These are phyloP conservation scores for Falciphora oryzae DNA, from an alignment of 2,329 filamentous ascomycete species.

Conservation along the genomic window DNA sequence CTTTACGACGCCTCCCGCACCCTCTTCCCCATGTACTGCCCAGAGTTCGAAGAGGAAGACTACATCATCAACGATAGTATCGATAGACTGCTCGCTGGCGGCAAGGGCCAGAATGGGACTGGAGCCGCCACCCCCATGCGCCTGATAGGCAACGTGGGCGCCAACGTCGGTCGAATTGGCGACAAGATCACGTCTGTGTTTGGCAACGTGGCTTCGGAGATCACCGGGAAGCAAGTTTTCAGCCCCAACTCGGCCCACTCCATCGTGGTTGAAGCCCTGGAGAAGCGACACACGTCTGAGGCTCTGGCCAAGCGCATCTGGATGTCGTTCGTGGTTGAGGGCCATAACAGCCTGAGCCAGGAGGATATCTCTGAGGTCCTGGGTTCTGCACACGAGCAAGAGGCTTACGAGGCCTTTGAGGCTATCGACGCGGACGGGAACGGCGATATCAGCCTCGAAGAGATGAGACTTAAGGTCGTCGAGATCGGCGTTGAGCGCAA, in stretches of 20 bases:
- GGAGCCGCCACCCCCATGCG: slow-evolving; percentile 72
- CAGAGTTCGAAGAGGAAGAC: slow-evolving; percentile 87
- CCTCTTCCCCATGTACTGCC: slow-evolving; percentile 88
- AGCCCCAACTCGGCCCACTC: slow-evolving; percentile 88
- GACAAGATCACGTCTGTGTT: slow-evolving; percentile 92
- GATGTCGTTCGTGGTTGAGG: slow-evolving; percentile 97
- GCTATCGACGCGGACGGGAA: slow-evolving; percentile 83
- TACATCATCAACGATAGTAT: slow-evolving; percentile 84
- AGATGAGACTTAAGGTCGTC: slow-evolving; percentile 79
- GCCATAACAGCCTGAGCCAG: slow-evolving; percentile 67
- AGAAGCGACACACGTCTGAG: slow-evolving; percentile 77
- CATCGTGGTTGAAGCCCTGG: slow-evolving; percentile 80
- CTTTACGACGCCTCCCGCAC: slow-evolving; percentile 86
- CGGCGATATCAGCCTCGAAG: slow-evolving; percentile 89
- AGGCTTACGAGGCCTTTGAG: slow-evolving; percentile 81
- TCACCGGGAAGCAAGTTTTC: slow-evolving; percentile 93
- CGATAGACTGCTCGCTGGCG: slow-evolving; percentile 57
- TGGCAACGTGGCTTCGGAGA: slow-evolving; percentile 88
- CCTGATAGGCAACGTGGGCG: slow-evolving; percentile 57
- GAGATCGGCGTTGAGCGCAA: slow-evolving; percentile 84
- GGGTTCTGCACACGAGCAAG: slow-evolving; percentile 62
- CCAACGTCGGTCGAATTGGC: slow-evolving; percentile 72
- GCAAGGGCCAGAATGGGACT: slow-evolving; percentile 33
- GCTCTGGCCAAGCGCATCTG: slow-evolving; percentile 92
- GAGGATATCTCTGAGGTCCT: slow-evolving; percentile 89